A percentile compares a stretch with the other conserved stretches of the same genome.
Conservation (phyloP, 306 rosid species). For the Sesbania bispinosa region DNA sequence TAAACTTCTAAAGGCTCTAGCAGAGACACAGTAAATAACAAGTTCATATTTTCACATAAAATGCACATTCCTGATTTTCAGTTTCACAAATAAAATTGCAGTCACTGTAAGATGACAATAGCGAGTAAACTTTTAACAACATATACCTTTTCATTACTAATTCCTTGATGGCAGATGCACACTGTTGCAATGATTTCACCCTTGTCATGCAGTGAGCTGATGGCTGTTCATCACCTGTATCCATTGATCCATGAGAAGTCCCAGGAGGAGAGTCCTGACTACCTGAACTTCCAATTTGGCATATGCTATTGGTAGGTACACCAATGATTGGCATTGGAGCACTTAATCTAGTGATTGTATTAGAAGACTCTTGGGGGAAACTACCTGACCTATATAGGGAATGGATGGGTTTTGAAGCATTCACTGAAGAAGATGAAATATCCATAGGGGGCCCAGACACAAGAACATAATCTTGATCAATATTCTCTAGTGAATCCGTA, state of each 20-base stretch:
- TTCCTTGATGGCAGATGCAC: constrained; percentile 72
- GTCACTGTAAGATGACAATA: not conserved
- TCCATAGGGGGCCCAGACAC: constrained; percentile 87
- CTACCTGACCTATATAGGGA: constrained; percentile 53
- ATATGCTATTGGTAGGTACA: constrained; percentile 40
- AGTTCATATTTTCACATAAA: not conserved
- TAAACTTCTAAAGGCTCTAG: constrained; percentile 1
- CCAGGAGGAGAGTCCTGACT: constrained; percentile 92
- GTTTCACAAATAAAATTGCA: not conserved
- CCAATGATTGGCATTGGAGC: constrained; percentile 84
- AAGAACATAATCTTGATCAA: constrained; percentile 96
- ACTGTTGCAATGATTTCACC: constrained; percentile 77
- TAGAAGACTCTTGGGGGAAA: constrained; percentile 45
- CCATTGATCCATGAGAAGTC: constrained; percentile 79
- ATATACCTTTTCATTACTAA: constrained; percentile 79
- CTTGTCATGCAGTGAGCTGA: constrained; percentile 72
- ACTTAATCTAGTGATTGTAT: constrained; percentile 44
- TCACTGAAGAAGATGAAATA: constrained; percentile 58
- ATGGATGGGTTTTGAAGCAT: constrained; percentile 59
- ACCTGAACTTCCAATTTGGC: constrained; percentile 75
- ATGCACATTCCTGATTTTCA: constrained; percentile 8
- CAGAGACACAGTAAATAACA: not conserved
- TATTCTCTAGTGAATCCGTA: constrained; percentile 64
- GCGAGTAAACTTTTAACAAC: too few species aligned
- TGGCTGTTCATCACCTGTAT: constrained; percentile 82